These are phyloP conservation scores for Leccinum fibrillosum DNA, from an alignment of 768 basidiomycete genomes.

Conservation along the genomic window DNA sequence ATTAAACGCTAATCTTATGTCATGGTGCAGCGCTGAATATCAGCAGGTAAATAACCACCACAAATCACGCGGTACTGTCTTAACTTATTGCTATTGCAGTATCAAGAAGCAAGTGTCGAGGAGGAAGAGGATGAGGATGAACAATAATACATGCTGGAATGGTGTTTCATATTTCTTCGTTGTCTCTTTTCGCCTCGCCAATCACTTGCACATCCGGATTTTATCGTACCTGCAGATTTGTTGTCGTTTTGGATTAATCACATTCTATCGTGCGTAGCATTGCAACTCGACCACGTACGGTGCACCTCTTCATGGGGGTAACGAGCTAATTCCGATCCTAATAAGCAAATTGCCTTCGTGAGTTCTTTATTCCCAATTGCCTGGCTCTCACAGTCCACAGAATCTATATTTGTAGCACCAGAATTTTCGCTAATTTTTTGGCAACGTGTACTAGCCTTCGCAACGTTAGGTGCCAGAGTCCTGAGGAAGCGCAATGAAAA, in stretches of 20 bases:
- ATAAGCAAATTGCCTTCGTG: neutral
- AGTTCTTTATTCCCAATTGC: neutral
- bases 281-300: neutral
- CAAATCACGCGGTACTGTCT: neutral
- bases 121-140: constrained; percentile 38
- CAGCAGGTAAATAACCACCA: constrained; percentile 55
- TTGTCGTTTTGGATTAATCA: constrained; percentile 14
- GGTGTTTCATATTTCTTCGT: neutral
- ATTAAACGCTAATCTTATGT: constrained; percentile 5
- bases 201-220: constrained; percentile 3
- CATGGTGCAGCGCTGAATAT: constrained; percentile 70
- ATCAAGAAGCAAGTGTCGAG: constrained; percentile 53
- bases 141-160: constrained; percentile 24
- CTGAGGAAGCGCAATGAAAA: neutral
- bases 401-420: neutral
- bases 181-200: neutral
- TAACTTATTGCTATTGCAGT: constrained; percentile 34
- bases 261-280: neutral
- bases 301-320: neutral
- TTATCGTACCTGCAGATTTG: constrained; percentile 16
- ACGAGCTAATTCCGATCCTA: neutral
- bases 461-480: neutral
- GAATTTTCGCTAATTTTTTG: neutral
- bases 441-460: neutral
- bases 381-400: neutral